phyloP scores from a whole-genome alignment of 163 green algal genomes.

The Volvox carteri region DNA sequence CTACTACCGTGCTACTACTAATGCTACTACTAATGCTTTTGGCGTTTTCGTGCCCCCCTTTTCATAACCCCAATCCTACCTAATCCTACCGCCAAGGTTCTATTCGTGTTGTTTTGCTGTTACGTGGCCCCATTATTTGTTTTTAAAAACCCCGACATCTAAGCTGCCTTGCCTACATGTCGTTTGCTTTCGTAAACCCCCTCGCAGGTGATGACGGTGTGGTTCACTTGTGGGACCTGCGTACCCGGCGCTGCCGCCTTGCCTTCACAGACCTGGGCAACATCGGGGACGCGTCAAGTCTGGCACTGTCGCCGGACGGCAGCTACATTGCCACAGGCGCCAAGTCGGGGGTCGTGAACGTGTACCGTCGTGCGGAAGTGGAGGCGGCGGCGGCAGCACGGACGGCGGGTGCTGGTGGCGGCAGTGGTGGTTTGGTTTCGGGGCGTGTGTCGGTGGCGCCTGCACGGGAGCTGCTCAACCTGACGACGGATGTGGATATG shows the following conservation, averaged over 20 bases:
- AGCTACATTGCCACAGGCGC: slow-evolving; percentile 81
- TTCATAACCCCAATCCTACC: too few relatives aligned
- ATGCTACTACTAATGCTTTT: too few relatives aligned
- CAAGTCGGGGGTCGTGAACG: slow-evolving; percentile 86
- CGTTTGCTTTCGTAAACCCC: too few relatives aligned
- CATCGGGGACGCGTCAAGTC: slow-evolving; percentile 68
- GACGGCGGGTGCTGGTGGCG: neutral
- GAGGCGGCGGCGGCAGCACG: slow-evolving; percentile 40
- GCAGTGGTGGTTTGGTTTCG: neutral
- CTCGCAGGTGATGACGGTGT: slow-evolving; percentile 84
- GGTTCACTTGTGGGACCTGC: slow-evolving; percentile 94
- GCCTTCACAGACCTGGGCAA: slow-evolving; percentile 86
- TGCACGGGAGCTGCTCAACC: slow-evolving; percentile 84
- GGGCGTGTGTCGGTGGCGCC: slow-evolving; percentile 30
- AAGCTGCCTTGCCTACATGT: too few relatives aligned
- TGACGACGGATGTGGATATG: slow-evolving; percentile 90
- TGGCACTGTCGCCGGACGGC: slow-evolving; percentile 79
- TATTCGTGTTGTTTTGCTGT: too few relatives aligned
- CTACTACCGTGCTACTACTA: too few relatives aligned
- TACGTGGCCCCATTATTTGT: too few relatives aligned
- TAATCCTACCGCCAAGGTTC: too few relatives aligned
- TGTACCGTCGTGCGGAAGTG: slow-evolving; percentile 72
- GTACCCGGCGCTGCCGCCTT: slow-evolving; percentile 86
- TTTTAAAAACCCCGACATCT: too few relatives aligned
- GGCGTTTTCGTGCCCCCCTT: too few relatives aligned